Conservation (phyloP, 768 basidiomycete species). For the Gloeostereum incarnatum region DNA sequence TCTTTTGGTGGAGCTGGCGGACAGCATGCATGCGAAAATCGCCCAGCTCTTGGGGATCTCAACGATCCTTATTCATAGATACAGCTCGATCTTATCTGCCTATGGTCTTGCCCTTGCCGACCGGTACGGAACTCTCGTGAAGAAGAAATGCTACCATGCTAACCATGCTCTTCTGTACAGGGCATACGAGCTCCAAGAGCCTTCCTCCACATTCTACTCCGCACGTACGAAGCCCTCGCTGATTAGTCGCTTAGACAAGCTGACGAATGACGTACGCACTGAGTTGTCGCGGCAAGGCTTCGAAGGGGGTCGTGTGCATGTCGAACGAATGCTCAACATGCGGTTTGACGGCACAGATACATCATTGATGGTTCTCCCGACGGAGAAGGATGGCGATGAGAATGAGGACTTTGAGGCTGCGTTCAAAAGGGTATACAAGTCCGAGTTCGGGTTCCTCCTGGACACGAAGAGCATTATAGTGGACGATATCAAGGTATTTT, state of each 20-base stretch:
- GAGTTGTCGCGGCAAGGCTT: conserved; percentile 83
- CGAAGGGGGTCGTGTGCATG: conserved; percentile 53
- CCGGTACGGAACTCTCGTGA: conserved; percentile 31
- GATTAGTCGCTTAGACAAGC: conserved; percentile 55
- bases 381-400: conserved; percentile 34
- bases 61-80: conserved; percentile 81
- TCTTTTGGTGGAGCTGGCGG: conserved; percentile 89
- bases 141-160: no score
- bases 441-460: conserved; percentile 88
- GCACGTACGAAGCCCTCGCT: conserved; percentile 45
- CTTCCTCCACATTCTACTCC: conserved; percentile 73
- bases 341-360: conserved; percentile 93
- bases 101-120: conserved; percentile 93
- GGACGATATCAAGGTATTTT: conserved; percentile 77
- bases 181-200: conserved; percentile 84
- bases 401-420: conserved; percentile 68
- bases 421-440: conserved; percentile 73
- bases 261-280: conserved; percentile 48
- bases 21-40: conserved; percentile 90
- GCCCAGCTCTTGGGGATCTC: conserved; percentile 80
- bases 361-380: conserved; percentile 75
- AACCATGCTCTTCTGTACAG: conserved; percentile 22
- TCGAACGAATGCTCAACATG: conserved; percentile 87
- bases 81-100: conserved; percentile 88
- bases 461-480: conserved; percentile 79